phyloP scores from a whole-genome alignment of 495 filamentous ascomycete species.

The Aspergillus conjunctus region DNA sequence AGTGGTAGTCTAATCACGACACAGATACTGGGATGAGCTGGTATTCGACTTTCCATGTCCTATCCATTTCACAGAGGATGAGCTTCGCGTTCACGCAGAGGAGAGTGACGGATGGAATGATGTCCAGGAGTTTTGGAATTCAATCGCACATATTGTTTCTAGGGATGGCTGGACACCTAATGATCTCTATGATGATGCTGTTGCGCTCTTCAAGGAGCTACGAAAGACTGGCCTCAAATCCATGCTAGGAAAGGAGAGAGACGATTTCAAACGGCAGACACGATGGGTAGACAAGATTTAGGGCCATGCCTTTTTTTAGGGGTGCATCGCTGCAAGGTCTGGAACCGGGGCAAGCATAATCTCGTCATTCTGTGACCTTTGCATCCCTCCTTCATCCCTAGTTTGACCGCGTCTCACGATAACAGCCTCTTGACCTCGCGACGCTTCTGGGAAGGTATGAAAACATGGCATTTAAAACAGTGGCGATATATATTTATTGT shows the following conservation, averaged over 20 bases:
- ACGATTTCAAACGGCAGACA: conserved; percentile 21
- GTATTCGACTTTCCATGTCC: conserved; percentile 31
- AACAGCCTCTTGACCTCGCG: no score
- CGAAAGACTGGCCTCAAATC: conserved; percentile 23
- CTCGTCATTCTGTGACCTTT: no score
- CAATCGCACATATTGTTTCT: conserved; percentile 24
- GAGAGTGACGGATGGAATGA: conserved; percentile 33
- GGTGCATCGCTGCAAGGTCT: no score
- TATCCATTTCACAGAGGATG: conserved; percentile 30
- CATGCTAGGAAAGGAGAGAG: conserved; percentile 26
- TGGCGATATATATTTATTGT: no score
- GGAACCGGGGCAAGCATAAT: no score
- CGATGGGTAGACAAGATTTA: conserved; percentile 20
- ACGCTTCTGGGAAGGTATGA: no score
- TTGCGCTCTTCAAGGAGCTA: conserved; percentile 23
- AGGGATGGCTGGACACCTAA: conserved; percentile 29
- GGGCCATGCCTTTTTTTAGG: no score
- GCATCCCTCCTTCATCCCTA: no score
- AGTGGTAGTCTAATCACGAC: conserved; percentile 1
- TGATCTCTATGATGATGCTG: conserved; percentile 23
- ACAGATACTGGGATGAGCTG: conserved; percentile 30
- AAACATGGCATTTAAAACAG: no score
- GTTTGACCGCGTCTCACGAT: no score
- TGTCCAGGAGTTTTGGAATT: conserved; percentile 30
- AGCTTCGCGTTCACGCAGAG: conserved; percentile 25